phyloP scores from a whole-genome alignment of 2,329 filamentous ascomycete genomes.

The Xylaria sp. region DNA sequence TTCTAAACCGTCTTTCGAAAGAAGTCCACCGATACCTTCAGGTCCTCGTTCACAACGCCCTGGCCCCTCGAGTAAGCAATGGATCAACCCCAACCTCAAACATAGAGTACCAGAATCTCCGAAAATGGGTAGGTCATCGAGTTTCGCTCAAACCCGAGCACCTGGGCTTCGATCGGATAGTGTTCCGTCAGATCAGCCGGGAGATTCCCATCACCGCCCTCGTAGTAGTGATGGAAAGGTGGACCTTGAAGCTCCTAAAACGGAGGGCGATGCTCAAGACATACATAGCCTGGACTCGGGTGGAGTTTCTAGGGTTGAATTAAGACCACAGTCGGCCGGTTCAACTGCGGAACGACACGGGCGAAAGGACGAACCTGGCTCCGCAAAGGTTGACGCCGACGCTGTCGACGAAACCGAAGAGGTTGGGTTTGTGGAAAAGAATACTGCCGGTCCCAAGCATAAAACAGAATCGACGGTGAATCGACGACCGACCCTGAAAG shows the following conservation, averaged over 20 bases:
- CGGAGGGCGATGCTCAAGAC: slow-evolving; percentile 32
- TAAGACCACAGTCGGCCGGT: slow-evolving; percentile 35
- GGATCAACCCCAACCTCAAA: slow-evolving; percentile 62
- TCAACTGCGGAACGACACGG: slow-evolving; percentile 34
- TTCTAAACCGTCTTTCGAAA: slow-evolving; percentile 51
- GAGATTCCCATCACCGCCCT: slow-evolving; percentile 53
- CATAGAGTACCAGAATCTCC: slow-evolving; percentile 57
- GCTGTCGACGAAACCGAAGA: slow-evolving; percentile 24
- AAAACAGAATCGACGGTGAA: slow-evolving; percentile 12
- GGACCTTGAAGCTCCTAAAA: slow-evolving; percentile 40
- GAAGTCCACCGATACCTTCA: slow-evolving; percentile 56
- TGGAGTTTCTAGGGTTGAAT: slow-evolving; percentile 29
- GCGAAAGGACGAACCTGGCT: slow-evolving; percentile 26
- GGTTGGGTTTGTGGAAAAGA: slow-evolving; percentile 7
- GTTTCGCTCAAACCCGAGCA: slow-evolving; percentile 50
- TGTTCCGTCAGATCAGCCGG: slow-evolving; percentile 47
- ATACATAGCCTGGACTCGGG: slow-evolving; percentile 26
- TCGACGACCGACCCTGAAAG: slow-evolving; percentile 18
- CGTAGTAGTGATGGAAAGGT: slow-evolving; percentile 60
- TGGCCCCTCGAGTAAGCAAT: slow-evolving; percentile 63
- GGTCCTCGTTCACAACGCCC: slow-evolving; percentile 59
- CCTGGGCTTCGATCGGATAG: slow-evolving; percentile 44
- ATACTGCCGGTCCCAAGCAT: slow-evolving; percentile 1
- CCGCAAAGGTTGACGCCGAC: slow-evolving; percentile 7
- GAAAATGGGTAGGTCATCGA: slow-evolving; percentile 56